These are phyloP conservation scores for Escovopsis weberi DNA, from an alignment of 2,329 filamentous ascomycete species.

Conservation along the genomic window DNA sequence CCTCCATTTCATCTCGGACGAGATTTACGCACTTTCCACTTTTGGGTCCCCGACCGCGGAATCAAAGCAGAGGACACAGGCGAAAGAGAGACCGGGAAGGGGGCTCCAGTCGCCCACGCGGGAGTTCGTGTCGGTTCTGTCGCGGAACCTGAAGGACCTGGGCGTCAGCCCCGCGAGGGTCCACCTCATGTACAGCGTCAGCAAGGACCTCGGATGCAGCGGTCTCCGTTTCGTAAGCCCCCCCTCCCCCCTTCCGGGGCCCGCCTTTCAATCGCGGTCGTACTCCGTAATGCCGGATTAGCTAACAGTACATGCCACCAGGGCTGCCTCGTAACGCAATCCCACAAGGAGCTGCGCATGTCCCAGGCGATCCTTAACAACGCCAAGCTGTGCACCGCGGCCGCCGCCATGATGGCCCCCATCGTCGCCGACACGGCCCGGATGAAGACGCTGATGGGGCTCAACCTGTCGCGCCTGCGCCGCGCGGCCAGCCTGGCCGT, in stretches of 20 bases:
- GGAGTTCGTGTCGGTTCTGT: conserved; percentile 3
- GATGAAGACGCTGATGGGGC: background rate
- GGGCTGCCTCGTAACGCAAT: conserved; percentile 3
- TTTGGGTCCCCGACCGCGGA: background rate
- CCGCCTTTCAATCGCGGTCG: no score
- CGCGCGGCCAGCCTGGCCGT: conserved; percentile 1
- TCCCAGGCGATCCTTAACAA: conserved; percentile 5
- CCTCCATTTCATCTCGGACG: conserved; percentile 4
- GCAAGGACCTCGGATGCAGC: conserved; percentile 5
- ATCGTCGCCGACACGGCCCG: background rate
- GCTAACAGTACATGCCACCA: background rate
- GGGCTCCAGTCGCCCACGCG: background rate
- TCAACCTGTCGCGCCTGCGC: background rate
- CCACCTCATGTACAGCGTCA: conserved; percentile 3
- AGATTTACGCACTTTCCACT: conserved; percentile 2
- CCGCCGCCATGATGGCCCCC: conserved; percentile 1
- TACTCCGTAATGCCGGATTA: no score
- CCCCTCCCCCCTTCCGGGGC: no score
- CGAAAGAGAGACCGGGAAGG: background rate
- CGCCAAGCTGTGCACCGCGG: conserved; percentile 3
- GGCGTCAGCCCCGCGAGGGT: conserved; percentile 1
- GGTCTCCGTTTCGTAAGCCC: conserved; percentile 2
- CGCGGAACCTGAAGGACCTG: background rate
- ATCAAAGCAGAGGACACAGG: background rate
- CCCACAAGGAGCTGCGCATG: conserved; percentile 1